Base-by-base conservation (phyloP, 768 basidiomycete genomes). In the Lactarius hatsudake region DNA sequence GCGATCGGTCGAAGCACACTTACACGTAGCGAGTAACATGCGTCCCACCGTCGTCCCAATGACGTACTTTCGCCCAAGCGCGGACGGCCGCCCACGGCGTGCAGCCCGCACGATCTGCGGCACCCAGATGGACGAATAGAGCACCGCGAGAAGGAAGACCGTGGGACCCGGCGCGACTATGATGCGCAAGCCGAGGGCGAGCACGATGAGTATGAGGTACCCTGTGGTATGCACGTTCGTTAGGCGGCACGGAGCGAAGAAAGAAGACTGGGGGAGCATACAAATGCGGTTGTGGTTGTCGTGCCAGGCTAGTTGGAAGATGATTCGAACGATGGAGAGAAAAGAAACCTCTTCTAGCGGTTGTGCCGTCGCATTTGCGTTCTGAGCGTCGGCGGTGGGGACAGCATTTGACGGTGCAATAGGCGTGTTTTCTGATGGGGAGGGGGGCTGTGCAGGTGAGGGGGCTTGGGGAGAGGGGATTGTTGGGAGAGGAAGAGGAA, bases 101-200 rank as follows among this genome's bases (percentile, higher is more conserved):
- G 83, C 86, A 18, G 93, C 90, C 28, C 94, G 82, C 62, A 88
- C 80, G 58, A 97, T 93, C 76, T 96, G 94, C 4, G 92, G 88
- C 5, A 89, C 71, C 94, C 94, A 97, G 72, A 95, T 87, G 66
- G 82, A 82, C 7, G 88, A 89, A 76, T 96, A 94, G 64, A 92
- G 83, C 32, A 80, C 74, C 12, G 81, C 84, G 40, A 95, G 82
- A 69, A 90, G 86, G 20, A 88, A 69, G 71, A 91, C 80, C 9
- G 88, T 83, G 54, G 92, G 78, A 0, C 84, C 82, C 1, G 89
- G 85, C 26, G 86, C 86, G 72, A 91, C 72, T 61, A 93, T 86
- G 59, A 94, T 82, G 42, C 90, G 87, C 70, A 94, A 85, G 64
- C 94, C 82, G 65, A 91, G 77, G 15, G 89, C 85, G 64, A 94